A percentile compares a stretch with the other conserved stretches of the same genome.
Evolutionary conservation across 208 protist species (phyloP).

Genomic region (Acanthamoeba culbertsoni): DNA sequence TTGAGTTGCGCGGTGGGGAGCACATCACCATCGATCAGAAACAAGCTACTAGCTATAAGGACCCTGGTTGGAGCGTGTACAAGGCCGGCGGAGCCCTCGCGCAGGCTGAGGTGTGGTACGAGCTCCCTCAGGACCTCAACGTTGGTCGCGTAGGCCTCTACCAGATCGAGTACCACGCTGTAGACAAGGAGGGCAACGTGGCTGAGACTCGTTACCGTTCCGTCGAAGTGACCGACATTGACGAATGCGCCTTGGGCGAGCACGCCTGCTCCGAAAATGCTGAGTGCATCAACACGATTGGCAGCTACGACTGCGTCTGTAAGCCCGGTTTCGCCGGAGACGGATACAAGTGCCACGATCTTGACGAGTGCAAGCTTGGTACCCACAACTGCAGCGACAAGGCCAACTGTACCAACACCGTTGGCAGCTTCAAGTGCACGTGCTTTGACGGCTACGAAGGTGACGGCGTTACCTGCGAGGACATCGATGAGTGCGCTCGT

Average conservation of each 20-base stretch:
- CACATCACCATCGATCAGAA: background rate
- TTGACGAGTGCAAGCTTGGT: constrained; percentile 60
- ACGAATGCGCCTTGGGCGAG: constrained; percentile 26
- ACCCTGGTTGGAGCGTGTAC: constrained; percentile 22
- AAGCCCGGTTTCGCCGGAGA: background rate
- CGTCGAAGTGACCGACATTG: constrained; percentile 52
- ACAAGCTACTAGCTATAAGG: constrained; percentile 33
- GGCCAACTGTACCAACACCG: constrained; percentile 56
- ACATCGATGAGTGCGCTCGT: constrained; percentile 62
- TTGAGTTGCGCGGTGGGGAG: background rate
- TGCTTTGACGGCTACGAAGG: constrained; percentile 53
- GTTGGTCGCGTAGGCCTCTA: background rate
- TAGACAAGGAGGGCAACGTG: background rate
- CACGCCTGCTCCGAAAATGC: constrained; percentile 53
- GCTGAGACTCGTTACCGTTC: background rate
- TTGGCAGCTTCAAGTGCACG: constrained; percentile 42
- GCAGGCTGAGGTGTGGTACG: constrained; percentile 42
- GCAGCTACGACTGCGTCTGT: constrained; percentile 46
- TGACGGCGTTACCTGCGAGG: constrained; percentile 35
- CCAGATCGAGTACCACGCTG: constrained; percentile 26
- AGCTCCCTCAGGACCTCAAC: constrained; percentile 45
- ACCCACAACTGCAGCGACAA: constrained; percentile 51
- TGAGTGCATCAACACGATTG: constrained; percentile 45
- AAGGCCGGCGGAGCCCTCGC: background rate
- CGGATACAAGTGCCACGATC: constrained; percentile 53